Conservation (phyloP, 2,329 filamentous ascomycete species). For the Venturia nashicola region DNA sequence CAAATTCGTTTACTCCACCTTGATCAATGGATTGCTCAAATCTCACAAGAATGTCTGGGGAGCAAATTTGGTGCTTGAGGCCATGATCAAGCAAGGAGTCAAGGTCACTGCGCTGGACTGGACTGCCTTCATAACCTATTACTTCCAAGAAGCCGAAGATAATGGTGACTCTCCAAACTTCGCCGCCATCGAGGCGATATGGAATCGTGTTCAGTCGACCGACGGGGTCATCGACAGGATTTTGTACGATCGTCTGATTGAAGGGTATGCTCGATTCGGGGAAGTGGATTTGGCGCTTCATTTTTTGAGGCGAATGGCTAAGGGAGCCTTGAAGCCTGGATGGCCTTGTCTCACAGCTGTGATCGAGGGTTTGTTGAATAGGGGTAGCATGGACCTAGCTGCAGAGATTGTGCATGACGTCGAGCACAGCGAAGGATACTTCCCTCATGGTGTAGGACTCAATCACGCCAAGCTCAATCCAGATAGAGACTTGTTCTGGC, state of each 20-base stretch:
- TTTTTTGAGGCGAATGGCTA: conserved; percentile 27
- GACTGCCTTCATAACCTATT: conserved; percentile 59
- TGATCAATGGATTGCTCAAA: conserved; percentile 53
- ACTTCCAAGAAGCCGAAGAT: conserved; percentile 40
- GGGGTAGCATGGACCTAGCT: conserved; percentile 23
- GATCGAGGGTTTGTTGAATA: conserved; percentile 24
- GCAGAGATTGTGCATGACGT: conserved; percentile 26
- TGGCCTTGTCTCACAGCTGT: conserved; percentile 29
- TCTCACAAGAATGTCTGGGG: conserved; percentile 33
- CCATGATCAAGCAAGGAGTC: conserved; percentile 45
- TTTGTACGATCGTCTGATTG: conserved; percentile 60
- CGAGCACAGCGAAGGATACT: conserved; percentile 10
- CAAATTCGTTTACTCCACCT: conserved; percentile 52
- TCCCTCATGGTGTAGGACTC: not conserved
- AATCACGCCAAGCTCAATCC: not conserved
- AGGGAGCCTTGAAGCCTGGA: conserved; percentile 27
- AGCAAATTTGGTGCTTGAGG: conserved; percentile 47
- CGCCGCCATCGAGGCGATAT: conserved; percentile 45
- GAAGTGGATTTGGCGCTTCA: conserved; percentile 34
- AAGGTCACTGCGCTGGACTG: conserved; percentile 53
- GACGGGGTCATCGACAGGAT: conserved; percentile 35
- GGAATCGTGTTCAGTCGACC: conserved; percentile 30
- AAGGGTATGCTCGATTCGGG: conserved; percentile 48
- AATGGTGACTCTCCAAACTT: conserved; percentile 36
- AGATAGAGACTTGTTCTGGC: not conserved